These are phyloP conservation scores for Pneumocystis sp. DNA, from an alignment of 1,139 yeast genomes.

Conservation along the genomic window DNA sequence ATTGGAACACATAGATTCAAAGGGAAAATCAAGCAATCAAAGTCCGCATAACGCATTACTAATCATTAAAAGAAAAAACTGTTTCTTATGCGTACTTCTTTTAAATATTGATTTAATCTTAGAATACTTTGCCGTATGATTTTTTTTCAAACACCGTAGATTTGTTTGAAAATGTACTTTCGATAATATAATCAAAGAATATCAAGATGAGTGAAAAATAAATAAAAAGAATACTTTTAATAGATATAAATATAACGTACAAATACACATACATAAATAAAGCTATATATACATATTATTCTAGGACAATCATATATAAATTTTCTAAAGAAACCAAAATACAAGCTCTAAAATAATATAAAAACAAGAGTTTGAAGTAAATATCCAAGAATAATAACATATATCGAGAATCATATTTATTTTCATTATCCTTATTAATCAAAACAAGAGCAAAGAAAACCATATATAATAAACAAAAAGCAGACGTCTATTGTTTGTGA, in stretches of 20 bases:
- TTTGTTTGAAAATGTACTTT: conserved; percentile 1
- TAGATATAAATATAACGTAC: not conserved
- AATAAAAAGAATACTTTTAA: not conserved
- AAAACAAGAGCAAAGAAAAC: not conserved
- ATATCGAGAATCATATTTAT: not conserved
- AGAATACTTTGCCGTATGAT: conserved; percentile 14
- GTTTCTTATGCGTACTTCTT: not conserved
- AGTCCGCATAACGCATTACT: not conserved
- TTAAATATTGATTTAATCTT: not conserved
- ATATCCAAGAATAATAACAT: not conserved
- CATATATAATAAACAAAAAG: not conserved
- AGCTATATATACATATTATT: not conserved
- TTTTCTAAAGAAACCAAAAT: not conserved
- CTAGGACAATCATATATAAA: not conserved
- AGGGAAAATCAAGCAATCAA: not conserved
- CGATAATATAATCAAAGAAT: not conserved
- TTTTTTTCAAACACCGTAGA: not conserved
- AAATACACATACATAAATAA: not conserved
- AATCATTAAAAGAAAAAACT: not conserved
- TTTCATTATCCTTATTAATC: not conserved
- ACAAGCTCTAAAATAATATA: not conserved
- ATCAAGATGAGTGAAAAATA: not conserved
- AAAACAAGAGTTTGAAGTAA: not conserved
- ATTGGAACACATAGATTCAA: not conserved
- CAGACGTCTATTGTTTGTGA: not conserved